Conservation (phyloP, 139 green algal genomes). For the Chlorella sp. region DNA sequence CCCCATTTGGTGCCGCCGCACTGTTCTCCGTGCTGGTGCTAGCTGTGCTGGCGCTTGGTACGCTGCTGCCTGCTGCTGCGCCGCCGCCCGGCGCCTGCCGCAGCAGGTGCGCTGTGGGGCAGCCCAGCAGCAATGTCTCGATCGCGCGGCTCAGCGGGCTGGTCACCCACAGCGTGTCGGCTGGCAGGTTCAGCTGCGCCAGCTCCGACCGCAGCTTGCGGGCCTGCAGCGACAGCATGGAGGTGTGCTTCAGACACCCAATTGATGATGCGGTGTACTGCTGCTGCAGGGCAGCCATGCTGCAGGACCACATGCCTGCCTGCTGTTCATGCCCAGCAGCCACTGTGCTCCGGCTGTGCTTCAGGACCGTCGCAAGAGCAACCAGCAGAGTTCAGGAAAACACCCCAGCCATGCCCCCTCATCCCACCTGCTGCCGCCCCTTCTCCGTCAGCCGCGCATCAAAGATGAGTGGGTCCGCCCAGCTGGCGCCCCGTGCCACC, state of each 20-base stretch:
- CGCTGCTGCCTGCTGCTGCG: no score
- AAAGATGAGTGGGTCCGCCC: constrained; percentile 73
- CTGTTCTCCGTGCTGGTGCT: constrained; percentile 14
- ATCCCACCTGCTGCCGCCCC: constrained; percentile 58
- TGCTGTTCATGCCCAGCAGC: no score
- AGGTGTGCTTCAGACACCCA: no score
- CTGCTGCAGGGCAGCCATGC: no score
- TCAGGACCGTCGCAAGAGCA: no score
- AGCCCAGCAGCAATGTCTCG: constrained; percentile 71
- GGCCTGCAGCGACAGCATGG: constrained; percentile 27
- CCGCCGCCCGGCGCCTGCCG: not conserved
- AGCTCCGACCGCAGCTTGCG: constrained; percentile 42
- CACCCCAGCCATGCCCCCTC: no score
- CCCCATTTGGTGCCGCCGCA: not conserved
- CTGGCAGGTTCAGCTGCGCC: constrained; percentile 31
- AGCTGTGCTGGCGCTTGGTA: not conserved
- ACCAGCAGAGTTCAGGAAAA: no score
- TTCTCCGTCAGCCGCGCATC: constrained; percentile 71
- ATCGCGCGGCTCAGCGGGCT: constrained; percentile 73
- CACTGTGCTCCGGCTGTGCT: no score
- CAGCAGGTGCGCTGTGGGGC: constrained; percentile 28
- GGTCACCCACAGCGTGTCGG: constrained; percentile 69
- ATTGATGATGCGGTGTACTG: no score
- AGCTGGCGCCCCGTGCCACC: constrained; percentile 38
- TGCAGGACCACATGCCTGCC: no score